Evolutionary conservation across 208 protist genomes (phyloP).

Genomic region (Strigomonas culicis): DNA sequence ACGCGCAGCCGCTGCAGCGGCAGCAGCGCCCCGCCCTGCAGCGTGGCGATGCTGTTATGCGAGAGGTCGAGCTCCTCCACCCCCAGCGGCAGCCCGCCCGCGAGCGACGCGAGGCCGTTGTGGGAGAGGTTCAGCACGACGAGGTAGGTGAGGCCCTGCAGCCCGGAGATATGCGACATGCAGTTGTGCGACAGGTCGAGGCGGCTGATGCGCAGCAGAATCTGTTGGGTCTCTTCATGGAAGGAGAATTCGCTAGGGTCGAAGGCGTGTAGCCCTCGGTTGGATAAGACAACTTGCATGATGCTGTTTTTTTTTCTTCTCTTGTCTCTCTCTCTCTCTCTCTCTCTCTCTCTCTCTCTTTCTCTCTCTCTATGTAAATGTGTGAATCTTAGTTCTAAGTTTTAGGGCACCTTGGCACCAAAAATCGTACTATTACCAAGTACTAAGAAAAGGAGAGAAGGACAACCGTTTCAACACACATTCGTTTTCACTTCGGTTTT

Average conservation of each 20-base stretch:
- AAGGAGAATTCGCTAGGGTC: conserved; percentile 54
- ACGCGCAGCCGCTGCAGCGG: conserved; percentile 44
- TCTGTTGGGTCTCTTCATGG: conserved; percentile 25
- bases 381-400: too few species aligned
- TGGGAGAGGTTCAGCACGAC: conserved; percentile 59
- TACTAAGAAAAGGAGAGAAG: background rate
- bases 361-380: too few species aligned
- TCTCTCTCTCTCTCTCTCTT: conserved; percentile 4
- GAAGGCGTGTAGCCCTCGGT: conserved; percentile 60
- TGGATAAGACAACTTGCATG: conserved; percentile 59
- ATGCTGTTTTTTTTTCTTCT: conserved; percentile 1
- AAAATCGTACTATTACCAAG: too few species aligned
- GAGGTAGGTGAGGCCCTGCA: conserved; percentile 58
- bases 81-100: conserved; percentile 41
- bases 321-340: background rate
- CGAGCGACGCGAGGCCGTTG: conserved; percentile 54
- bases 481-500: background rate
- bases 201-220: conserved; percentile 28
- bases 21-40: conserved; percentile 42
- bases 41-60: conserved; percentile 63
- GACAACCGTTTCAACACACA: background rate
- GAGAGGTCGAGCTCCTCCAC: conserved; percentile 60
- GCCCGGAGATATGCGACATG: conserved; percentile 40
- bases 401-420: too few species aligned
- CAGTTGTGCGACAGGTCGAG: conserved; percentile 74